Evolutionary conservation across 768 basidiomycete species (phyloP).

Genomic region (Serendipita vermifera): DNA sequence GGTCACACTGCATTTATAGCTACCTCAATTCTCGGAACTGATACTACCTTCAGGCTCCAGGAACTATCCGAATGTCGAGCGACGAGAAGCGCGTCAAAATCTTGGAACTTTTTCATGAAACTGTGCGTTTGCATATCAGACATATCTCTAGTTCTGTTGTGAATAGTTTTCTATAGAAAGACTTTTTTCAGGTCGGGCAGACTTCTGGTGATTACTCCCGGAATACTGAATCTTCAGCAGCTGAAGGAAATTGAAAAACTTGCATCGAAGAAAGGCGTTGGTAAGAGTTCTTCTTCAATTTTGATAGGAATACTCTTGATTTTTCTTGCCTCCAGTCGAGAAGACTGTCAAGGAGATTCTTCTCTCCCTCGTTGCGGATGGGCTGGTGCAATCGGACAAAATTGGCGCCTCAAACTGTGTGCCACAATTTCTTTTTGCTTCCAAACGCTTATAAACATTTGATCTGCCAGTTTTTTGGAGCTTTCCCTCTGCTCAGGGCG

Average conservation of each 20-base stretch:
- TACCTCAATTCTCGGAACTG: too few species aligned
- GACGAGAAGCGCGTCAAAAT: slow-evolving; percentile 86
- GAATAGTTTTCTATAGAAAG: too few species aligned
- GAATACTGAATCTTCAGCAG: slow-evolving; percentile 24
- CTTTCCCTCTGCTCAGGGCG: slow-evolving; percentile 80
- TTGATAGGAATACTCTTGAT: background rate
- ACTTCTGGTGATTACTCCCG: background rate
- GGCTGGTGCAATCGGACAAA: slow-evolving; percentile 77
- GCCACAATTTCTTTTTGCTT: slow-evolving; percentile 18
- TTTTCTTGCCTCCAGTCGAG: slow-evolving; percentile 41
- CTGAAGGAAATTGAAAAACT: slow-evolving; percentile 89
- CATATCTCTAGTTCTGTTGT: too few species aligned
- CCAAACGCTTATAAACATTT: slow-evolving; percentile 16
- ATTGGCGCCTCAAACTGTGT: slow-evolving; percentile 89
- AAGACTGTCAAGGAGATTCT: slow-evolving; percentile 89
- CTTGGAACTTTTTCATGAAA: slow-evolving; percentile 88
- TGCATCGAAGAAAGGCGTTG: slow-evolving; percentile 83
- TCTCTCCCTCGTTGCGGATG: slow-evolving; percentile 76
- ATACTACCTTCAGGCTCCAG: too few species aligned
- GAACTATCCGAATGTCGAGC: slow-evolving; percentile 37
- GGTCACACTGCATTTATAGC: too few species aligned
- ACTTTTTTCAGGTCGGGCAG: slow-evolving; percentile 55
- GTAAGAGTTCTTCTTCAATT: slow-evolving; percentile 33
- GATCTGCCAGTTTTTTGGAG: slow-evolving; percentile 73
- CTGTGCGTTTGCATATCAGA: too few species aligned